phyloP scores from a whole-genome alignment of 306 rosid genomes.

The Gynostemma pentaphyllum region DNA sequence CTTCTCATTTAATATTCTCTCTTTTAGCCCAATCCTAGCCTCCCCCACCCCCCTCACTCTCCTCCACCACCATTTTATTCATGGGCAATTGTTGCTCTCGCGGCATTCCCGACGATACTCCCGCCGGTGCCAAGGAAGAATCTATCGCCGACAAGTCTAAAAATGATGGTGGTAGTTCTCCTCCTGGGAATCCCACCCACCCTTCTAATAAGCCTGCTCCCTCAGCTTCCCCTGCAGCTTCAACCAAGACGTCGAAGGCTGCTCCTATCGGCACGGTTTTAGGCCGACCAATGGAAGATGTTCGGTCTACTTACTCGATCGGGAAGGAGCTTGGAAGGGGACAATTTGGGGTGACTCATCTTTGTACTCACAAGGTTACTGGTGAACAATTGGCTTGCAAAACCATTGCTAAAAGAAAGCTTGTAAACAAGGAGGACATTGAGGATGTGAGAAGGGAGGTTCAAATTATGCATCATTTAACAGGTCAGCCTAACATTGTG shows the following conservation, averaged over 20 bases:
- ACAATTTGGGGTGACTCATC: conserved; percentile 81
- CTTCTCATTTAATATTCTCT: conserved; percentile 25
- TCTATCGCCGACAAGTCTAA: neutral
- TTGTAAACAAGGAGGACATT: conserved; percentile 62
- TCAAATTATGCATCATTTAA: conserved; percentile 86
- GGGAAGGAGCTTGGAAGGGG: conserved; percentile 95
- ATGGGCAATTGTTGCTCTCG: conserved; percentile 98
- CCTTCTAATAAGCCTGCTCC: conserved; percentile 21
- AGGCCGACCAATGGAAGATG: conserved; percentile 87
- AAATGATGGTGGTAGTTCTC: neutral
- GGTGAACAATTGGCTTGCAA: conserved; percentile 87
- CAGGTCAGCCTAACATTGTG: conserved; percentile 76
- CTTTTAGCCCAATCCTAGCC: conserved; percentile 14
- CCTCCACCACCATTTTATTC: conserved; percentile 26
- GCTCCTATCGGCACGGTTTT: conserved; percentile 48
- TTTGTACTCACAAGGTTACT: conserved; percentile 56
- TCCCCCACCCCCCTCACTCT: conserved; percentile 6
- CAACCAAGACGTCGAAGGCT: conserved; percentile 21
- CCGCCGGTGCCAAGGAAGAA: conserved; percentile 23
- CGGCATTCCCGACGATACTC: conserved; percentile 34
- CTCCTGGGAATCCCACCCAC: neutral
- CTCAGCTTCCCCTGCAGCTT: conserved; percentile 17
- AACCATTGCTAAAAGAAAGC: conserved; percentile 85
- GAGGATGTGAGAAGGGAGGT: conserved; percentile 94
- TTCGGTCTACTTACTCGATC: conserved; percentile 33